These are phyloP conservation scores for Suillus cothurnatus DNA, from an alignment of 768 basidiomycete genomes.

Conservation along the genomic window DNA sequence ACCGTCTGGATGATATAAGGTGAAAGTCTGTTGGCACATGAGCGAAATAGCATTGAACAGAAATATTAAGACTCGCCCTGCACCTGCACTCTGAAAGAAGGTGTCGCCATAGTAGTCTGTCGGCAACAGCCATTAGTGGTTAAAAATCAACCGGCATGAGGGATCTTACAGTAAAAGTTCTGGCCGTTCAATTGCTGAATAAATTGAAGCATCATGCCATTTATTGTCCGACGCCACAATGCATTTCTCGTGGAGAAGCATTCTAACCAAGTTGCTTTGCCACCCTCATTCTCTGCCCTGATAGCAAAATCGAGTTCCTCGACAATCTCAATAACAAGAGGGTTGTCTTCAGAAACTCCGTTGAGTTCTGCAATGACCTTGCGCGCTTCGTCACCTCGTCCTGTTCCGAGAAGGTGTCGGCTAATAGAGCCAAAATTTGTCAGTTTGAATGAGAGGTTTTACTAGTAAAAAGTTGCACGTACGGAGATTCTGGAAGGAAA, in stretches of 20 bases:
- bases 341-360: constrained; percentile 57
- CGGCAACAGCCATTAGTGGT: constrained; percentile 19
- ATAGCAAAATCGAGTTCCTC: constrained; percentile 70
- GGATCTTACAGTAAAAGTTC: constrained; percentile 70
- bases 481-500: constrained; percentile 82
- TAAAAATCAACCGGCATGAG: not conserved
- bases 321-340: constrained; percentile 58
- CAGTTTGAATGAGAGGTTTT: not conserved
- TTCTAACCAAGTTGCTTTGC: constrained; percentile 77
- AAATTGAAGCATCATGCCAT: constrained; percentile 85
- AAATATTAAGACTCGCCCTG: constrained; percentile 41
- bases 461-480: constrained; percentile 30
- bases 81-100: constrained; percentile 77
- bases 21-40: constrained; percentile 42
- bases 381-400: constrained; percentile 55
- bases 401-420: constrained; percentile 68
- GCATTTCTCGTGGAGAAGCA: constrained; percentile 71
- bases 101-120: constrained; percentile 81
- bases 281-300: constrained; percentile 74
- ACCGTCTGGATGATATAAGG: constrained; percentile 78
- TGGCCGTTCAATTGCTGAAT: constrained; percentile 82
- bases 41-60: not conserved
- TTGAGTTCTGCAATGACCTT: constrained; percentile 68
- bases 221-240: constrained; percentile 72
- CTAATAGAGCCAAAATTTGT: constrained; percentile 31